Base-by-base conservation (phyloP, 371 early-diverging fungal species). In the Mucor indicus region DNA sequence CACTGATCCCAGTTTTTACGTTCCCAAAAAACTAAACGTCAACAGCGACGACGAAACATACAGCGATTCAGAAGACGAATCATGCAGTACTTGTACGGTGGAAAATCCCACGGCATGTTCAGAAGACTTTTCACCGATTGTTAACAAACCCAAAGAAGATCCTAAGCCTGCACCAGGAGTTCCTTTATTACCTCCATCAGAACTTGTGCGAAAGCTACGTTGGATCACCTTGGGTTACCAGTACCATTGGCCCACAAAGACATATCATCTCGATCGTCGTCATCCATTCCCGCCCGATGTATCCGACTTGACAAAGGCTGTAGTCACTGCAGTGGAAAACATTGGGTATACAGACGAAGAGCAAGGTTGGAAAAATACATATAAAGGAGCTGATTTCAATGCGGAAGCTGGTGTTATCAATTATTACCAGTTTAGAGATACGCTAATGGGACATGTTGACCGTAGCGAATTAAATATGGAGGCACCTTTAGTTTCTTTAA, bases 381-480 rank as follows among this genome's bases (percentile, higher is more conserved):
- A 81, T 41, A 54, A 70, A 12, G 70, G 62, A 9, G 50, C 64
- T 0, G 60, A 77, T 35, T 95, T 79, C 57, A 61, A 60, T 21
- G 79, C 95, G 30, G 92, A 98, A 63, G 98, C 95, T 6, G 98
- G 97, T 10, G 89, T 98, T 2, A 61, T 97, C 25, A 98, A 98
- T 60, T 96, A 87, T 60, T 98, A 98, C 55, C 89, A 90, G 42
- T 74, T 80, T 39, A 75, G 81, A 31, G 92, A 95, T 62, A 71
- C 90, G 3, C 65, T 98, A 44, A 95, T 91, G 80, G 95, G 87
- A 7, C 98, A 98, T 69, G 93, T 95, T 17, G 98, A 98, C 64
- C 75, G 89, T 41, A 90, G 90, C 44, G 98, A 98, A 60, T 57
- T 83, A 19, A 92, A 93, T 62, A 89, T 86, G 82, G 81, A 81